phyloP scores from a whole-genome alignment of 306 rosid species.

The Fragaria vesca region DNA sequence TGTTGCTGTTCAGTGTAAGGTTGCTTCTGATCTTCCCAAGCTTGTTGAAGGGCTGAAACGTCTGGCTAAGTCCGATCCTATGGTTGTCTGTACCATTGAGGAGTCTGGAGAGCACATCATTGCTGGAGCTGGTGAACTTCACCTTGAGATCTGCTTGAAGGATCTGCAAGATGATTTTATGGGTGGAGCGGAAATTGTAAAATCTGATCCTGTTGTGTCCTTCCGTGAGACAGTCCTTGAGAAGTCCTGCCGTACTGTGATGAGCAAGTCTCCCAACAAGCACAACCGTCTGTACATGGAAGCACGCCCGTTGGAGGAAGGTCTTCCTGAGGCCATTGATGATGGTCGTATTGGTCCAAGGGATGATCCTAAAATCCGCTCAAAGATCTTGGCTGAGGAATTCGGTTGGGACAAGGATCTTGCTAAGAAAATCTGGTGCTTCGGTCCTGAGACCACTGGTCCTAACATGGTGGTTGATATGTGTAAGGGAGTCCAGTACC shows the following conservation, averaged over 20 bases:
- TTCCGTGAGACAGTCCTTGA: constrained; percentile 90
- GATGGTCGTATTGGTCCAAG: constrained; percentile 79
- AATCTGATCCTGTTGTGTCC: constrained; percentile 88
- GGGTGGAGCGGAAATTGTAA: constrained; percentile 87
- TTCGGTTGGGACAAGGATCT: constrained; percentile 87
- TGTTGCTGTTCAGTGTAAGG: constrained; percentile 94
- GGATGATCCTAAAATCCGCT: constrained; percentile 69
- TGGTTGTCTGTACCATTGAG: constrained; percentile 88
- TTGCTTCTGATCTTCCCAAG: constrained; percentile 93
- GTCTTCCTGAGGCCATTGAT: constrained; percentile 78
- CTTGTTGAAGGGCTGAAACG: constrained; percentile 94
- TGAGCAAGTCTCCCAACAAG: constrained; percentile 96
- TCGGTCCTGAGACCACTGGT: constrained; percentile 78
- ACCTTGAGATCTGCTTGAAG: constrained; percentile 89
- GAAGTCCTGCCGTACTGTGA: constrained; percentile 72
- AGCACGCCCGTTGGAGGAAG: constrained; percentile 68
- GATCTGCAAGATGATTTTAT: constrained; percentile 84
- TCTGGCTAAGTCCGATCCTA: constrained; percentile 90
- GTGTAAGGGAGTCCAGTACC: constrained; percentile 86
- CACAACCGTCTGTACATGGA: constrained; percentile 95
- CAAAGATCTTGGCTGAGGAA: constrained; percentile 61
- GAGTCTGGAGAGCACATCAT: constrained; percentile 95
- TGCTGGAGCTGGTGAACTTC: constrained; percentile 97
- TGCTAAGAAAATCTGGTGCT: constrained; percentile 88
- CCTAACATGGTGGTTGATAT: constrained; percentile 92